Evolutionary conservation across 805 yeast species (phyloP), one percentile per base, ranked within the genome.

Genomic region (Ogataea nitratoaversa): DNA sequence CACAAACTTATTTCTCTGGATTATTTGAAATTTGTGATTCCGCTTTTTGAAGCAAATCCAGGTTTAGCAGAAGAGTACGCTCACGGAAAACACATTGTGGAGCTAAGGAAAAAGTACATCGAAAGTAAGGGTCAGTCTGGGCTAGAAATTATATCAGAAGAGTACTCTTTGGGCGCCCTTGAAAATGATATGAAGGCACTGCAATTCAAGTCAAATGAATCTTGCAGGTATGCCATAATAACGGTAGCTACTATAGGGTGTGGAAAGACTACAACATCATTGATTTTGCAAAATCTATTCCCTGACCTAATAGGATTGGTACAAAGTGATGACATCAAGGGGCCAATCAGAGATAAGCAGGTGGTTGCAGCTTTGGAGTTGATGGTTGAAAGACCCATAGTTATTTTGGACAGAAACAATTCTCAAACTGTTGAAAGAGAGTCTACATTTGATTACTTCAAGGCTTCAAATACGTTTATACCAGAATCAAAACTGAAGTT

Each of bases 211-310:
- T 58, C 63, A 4, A 66, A 65, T 28, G 61, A 59, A 34, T 41
- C 60, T 2, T 66, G 70, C 4, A 81, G 80, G 49, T 83, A 77
- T 55, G 72, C 86, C 0, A 53, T 93, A 3, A 75, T 88, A 1
- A 91, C 98, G 0, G 78, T 90, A 3, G 89, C 97, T 0, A 88
- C 95, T 0, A 76, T 91, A 38, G 98, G 98, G 0, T 87, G 96
- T 61, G 99, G 99, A 7, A 93, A 93, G 57, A 89, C 97, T 0
- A 88, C 97, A 0, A 75, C 85, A 0, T 77, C 85, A 5, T 57
- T 76, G 27, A 79, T 90, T 0, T 65, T 93, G 30, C 46, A 53
- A 0, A 54, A 68, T 8, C 59, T 90, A 8, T 80, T 68, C 40
- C 80, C 82, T 1, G 56, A 65, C 0, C 28, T 57, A 6, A 83